Base-by-base conservation (phyloP, 305 asterid species). In the Rubia balearica region DNA sequence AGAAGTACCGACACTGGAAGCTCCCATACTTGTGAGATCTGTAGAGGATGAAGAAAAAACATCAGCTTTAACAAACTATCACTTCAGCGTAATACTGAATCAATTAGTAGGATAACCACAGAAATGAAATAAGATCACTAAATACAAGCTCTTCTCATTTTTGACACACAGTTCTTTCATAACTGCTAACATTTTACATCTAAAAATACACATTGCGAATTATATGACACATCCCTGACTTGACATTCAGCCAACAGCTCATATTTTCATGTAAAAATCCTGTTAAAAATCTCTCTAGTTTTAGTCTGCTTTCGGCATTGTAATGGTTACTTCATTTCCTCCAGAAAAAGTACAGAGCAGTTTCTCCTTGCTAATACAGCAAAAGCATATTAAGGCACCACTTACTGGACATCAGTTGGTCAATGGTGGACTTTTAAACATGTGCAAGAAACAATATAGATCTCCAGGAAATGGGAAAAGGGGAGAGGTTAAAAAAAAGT, bases 11-110 rank as follows among this genome's bases (percentile, higher is more conserved):
- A 79, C 71, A 94, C 92, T 4, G 99, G 99, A 78, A 85, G 82
- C 84, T 84, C 84, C 99, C 99, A 91, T 73, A 83, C 75, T 72
- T 33, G 77, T 19, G 92, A 82, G 33, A 91, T 78, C 98, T 93
- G 89, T 72, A 53, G 61, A 76, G 66, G 75, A 77, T 53, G 70
- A 71, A 70, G 42, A 75, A 48, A 71, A 59, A 71, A 59, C 16
- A 48, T 24, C 48, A 60, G 22, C 74, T 74, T 78, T 72, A 78
- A 57, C 22, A 67, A 69, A 49, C 21, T 16, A 64, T 63, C 27
- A 51, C 21, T 41, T 43, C 38, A 30, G 17, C 11, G 70, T 38
- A 41, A 16, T 5, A 46, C 14, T 9, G 42, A 12, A 33, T 7
- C 42, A 42, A 14, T 56, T 56, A 24, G 22, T 1, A 64, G 45